Conservation (phyloP, 2,329 filamentous ascomycete species). For the Monilinia fructicola region DNA sequence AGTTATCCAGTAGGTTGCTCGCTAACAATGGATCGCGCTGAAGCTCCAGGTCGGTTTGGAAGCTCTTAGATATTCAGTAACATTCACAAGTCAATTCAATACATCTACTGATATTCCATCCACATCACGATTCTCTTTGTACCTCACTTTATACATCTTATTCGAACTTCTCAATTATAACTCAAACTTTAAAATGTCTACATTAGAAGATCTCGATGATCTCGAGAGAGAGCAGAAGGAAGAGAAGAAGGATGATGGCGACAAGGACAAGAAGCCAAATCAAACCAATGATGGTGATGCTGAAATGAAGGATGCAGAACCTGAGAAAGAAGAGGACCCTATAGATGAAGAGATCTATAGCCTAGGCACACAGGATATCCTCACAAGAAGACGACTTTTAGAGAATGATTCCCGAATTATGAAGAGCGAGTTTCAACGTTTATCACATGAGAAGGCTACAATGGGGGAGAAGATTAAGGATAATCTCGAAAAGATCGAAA, state of each 20-base stretch:
- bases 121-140: background rate
- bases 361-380: constrained; percentile 91
- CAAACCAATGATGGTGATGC: constrained; percentile 66
- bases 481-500: constrained; percentile 97
- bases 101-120: constrained; percentile 18
- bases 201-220: constrained; percentile 74
- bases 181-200: constrained; percentile 59
- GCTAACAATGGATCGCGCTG: constrained; percentile 27
- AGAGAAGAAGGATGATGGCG: constrained; percentile 57
- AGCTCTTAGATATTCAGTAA: constrained; percentile 31
- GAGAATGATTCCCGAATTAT: constrained; percentile 99
- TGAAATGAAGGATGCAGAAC: constrained; percentile 85
- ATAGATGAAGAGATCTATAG: constrained; percentile 92
- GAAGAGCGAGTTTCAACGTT: constrained; percentile 92
- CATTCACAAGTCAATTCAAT: constrained; percentile 16
- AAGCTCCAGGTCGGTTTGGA: constrained; percentile 29
- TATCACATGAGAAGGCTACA: constrained; percentile 90
- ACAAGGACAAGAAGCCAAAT: constrained; percentile 55
- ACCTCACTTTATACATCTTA: background rate
- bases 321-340: constrained; percentile 72
- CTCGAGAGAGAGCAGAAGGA: constrained; percentile 69
- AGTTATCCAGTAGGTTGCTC: background rate
- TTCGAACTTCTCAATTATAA: constrained; percentile 11
- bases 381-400: constrained; percentile 83
- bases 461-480: constrained; percentile 99